These are phyloP conservation scores for Phytophthora vignae DNA, from an alignment of 352 stramenopile species.

Conservation along the genomic window DNA sequence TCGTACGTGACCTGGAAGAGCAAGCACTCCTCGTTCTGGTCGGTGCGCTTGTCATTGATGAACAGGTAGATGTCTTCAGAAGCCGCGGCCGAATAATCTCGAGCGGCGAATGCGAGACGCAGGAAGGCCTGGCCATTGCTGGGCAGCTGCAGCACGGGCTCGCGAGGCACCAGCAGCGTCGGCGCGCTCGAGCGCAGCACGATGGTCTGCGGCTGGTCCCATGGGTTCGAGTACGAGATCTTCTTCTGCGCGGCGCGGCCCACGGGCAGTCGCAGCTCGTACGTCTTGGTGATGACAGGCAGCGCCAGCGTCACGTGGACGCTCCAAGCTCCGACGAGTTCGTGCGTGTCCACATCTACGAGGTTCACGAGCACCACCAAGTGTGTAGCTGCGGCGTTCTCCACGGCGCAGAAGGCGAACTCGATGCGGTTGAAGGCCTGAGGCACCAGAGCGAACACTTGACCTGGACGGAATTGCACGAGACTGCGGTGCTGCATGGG, in stretches of 20 bases:
- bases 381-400: constrained; percentile 28
- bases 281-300: constrained; percentile 93
- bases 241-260: constrained; percentile 87
- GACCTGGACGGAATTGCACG: constrained; percentile 78
- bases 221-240: constrained; percentile 94
- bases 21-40: constrained; percentile 95
- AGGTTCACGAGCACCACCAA: constrained; percentile 80
- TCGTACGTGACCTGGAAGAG: constrained; percentile 86
- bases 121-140: constrained; percentile 64
- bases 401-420: constrained; percentile 75
- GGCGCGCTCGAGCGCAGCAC: constrained; percentile 86
- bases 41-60: constrained; percentile 91
- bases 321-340: constrained; percentile 93
- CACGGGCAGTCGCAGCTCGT: constrained; percentile 83
- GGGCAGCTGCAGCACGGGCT: constrained; percentile 63
- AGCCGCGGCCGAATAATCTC: constrained; percentile 7
- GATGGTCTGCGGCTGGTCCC: constrained; percentile 87
- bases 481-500: constrained; percentile 46
- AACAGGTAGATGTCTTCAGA: constrained; percentile 87
- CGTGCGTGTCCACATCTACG: constrained; percentile 90
- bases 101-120: constrained; percentile 54
- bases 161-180: constrained; percentile 72
- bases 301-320: constrained; percentile 75
- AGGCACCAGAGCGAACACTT: constrained; percentile 89
- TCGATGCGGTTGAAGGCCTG: constrained; percentile 93